Percentiles rank a stretch among this genome's conserved stretches.
Conservation (phyloP, 2,329 filamentous ascomycete species). For the Aspergillus latus region DNA sequence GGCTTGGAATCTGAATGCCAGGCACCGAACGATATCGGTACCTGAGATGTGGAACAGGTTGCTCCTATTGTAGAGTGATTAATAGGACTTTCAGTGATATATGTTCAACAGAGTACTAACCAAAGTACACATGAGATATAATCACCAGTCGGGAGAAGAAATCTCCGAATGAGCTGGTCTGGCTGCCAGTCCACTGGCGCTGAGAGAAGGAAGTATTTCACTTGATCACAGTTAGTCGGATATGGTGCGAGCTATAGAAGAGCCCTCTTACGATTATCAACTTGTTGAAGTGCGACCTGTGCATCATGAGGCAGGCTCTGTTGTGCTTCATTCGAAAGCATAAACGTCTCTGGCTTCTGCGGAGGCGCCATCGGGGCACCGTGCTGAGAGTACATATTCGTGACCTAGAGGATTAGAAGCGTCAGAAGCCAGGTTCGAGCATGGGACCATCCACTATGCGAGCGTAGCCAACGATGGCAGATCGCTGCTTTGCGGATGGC, state of each 20-base stretch:
- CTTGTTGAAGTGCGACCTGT: constrained; percentile 94
- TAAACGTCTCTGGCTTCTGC: constrained; percentile 97
- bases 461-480: not conserved
- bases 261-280: constrained; percentile 79
- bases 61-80: constrained; percentile 60
- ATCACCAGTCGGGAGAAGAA: constrained; percentile 93
- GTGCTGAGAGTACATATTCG: constrained; percentile 74
- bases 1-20: constrained; percentile 97
- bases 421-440: not conserved
- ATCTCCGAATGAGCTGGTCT: constrained; percentile 94
- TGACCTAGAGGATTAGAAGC: constrained; percentile 2
- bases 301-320: constrained; percentile 94
- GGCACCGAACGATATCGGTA: constrained; percentile 96
- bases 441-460: not conserved
- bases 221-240: constrained; percentile 48
- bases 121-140: constrained; percentile 98
- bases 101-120: constrained; percentile 46
- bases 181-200: constrained; percentile 96
- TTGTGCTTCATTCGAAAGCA: constrained; percentile 95
- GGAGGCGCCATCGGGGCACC: constrained; percentile 80
- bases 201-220: constrained; percentile 99
- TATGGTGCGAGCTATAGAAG: not conserved
- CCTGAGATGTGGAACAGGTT: constrained; percentile 99
- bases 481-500: not conserved
- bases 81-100: constrained; percentile 7